These are phyloP conservation scores for Cadophora sp. DNA, from an alignment of 2,329 filamentous ascomycete genomes.

Conservation along the genomic window DNA sequence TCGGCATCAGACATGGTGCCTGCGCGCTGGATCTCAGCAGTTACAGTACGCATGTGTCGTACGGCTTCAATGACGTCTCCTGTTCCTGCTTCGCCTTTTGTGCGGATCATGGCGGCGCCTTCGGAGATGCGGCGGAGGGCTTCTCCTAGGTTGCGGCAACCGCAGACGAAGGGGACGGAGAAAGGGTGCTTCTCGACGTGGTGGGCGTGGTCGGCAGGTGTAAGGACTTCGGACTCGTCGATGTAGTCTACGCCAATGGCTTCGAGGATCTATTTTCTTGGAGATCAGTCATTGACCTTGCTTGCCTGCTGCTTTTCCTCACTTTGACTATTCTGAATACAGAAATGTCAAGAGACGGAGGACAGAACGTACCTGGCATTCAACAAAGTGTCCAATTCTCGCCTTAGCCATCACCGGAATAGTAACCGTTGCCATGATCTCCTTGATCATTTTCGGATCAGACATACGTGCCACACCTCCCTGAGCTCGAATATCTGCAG, in stretches of 20 bases:
- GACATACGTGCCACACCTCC: constrained; percentile 98
- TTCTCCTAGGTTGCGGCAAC: constrained; percentile 93
- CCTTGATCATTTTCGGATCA: constrained; percentile 91
- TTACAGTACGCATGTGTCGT: constrained; percentile 92
- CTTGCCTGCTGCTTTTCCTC: not conserved
- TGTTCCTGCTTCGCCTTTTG: constrained; percentile 96
- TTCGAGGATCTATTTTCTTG: constrained; percentile 80
- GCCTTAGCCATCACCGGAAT: constrained; percentile 99
- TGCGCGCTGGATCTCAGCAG: constrained; percentile 79
- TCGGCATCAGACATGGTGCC: constrained; percentile 70
- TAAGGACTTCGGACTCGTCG: constrained; percentile 97
- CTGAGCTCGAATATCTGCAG: constrained; percentile 90
- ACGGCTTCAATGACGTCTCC: constrained; percentile 98
- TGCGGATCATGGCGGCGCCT: constrained; percentile 98
- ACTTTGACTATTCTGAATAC: not conserved
- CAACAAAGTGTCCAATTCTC: constrained; percentile 95
- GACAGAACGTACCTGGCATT: constrained; percentile 78
- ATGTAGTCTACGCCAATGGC: constrained; percentile 96
- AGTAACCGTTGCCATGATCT: constrained; percentile 93
- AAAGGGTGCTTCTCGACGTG: constrained; percentile 91
- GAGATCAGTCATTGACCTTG: constrained; percentile 14
- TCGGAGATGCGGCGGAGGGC: constrained; percentile 89
- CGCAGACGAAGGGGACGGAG: constrained; percentile 91
- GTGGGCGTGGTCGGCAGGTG: constrained; percentile 86
- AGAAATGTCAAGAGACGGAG: too few species aligned